Evolutionary conservation across 2,329 filamentous ascomycete genomes (phyloP).

Genomic region (Botrytis elliptica): DNA sequence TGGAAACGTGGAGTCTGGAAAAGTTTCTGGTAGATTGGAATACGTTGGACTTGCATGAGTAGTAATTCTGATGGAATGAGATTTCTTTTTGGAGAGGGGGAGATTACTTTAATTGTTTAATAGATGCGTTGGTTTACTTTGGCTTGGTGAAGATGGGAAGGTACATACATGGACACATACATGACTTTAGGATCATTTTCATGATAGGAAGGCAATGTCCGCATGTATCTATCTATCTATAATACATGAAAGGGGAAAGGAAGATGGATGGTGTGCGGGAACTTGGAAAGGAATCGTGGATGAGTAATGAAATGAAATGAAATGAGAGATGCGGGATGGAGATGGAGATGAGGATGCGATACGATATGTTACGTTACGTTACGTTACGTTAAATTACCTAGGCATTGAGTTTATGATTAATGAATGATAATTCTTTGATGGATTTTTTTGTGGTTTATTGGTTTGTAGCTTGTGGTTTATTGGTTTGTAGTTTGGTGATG

Average conservation of each 20-base stretch:
- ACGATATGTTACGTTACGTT: neutral
- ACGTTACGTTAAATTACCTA: neutral
- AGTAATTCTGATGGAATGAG: neutral
- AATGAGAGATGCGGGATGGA: neutral
- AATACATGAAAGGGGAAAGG: neutral
- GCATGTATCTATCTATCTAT: neutral
- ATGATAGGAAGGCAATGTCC: neutral
- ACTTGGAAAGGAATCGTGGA: neutral
- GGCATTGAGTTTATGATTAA: neutral
- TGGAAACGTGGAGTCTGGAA: neutral
- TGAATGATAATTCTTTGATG: neutral
- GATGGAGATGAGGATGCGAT: neutral
- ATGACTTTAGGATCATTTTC: neutral
- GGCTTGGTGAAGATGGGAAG: neutral
- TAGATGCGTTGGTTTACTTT: neutral
- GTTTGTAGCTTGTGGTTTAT: neutral
- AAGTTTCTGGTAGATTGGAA: conserved; percentile 1
- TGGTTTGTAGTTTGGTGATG: neutral
- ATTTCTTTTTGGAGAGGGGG: neutral
- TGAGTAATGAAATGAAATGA: neutral
- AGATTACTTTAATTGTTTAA: neutral
- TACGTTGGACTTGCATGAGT: neutral
- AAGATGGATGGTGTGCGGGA: too few species aligned
- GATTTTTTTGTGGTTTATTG: neutral
- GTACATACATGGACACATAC: neutral